Percentiles rank a stretch among this genome's conserved stretches.
Evolutionary conservation across 1,284 basidiomycete species (phyloP).

Genomic region (Ustilago curta): DNA sequence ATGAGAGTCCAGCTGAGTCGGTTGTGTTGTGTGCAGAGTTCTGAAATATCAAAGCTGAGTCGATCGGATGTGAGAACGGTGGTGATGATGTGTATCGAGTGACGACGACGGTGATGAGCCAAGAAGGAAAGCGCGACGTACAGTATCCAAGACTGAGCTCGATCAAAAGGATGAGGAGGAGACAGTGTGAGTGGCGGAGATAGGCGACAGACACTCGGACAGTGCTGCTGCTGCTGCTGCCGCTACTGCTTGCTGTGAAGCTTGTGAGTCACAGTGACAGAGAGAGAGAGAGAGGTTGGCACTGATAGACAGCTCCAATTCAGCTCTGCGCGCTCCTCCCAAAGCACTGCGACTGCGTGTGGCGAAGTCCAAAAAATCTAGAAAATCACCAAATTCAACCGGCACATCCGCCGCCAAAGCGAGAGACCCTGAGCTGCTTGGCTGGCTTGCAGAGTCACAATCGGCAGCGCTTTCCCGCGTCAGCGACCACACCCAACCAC

Average conservation of each 20-base stretch:
- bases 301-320: constrained; percentile 15
- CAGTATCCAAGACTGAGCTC: constrained; percentile 7
- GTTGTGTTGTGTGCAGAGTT: neutral
- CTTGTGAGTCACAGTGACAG: constrained; percentile 11
- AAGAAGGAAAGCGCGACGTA: neutral
- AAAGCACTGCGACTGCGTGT: constrained; percentile 8
- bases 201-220: constrained; percentile 11
- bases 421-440: constrained; percentile 22
- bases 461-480: neutral
- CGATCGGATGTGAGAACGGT: constrained; percentile 3
- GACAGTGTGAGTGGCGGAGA: constrained; percentile 14
- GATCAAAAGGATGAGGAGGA: constrained; percentile 3
- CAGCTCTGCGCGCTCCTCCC: neutral
- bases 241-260: neutral
- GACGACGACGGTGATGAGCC: constrained; percentile 8
- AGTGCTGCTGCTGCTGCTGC: neutral
- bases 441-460: neutral
- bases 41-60: constrained; percentile 14
- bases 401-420: neutral
- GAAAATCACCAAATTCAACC: neutral
- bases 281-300: constrained; percentile 4
- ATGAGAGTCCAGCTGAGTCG: neutral
- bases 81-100: constrained; percentile 6
- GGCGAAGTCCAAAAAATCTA: neutral
- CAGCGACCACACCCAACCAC: neutral